Base-by-base conservation (phyloP, 129 eudicot genomes). In the Lactuca sativa region DNA sequence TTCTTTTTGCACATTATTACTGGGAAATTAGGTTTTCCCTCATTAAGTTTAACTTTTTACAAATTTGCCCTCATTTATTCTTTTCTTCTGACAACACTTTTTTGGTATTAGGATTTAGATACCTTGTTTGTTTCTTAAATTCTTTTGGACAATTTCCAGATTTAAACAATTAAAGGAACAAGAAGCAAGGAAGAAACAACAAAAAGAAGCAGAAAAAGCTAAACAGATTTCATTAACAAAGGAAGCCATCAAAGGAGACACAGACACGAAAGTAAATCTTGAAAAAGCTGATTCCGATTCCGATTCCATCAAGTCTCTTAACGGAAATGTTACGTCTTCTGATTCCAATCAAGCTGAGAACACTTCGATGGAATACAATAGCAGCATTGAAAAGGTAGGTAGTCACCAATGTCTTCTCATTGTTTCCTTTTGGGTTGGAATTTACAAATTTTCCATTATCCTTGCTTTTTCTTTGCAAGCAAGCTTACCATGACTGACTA, bases 81-180 rank as follows among this genome's bases (percentile, higher is more conserved):
- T 25, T 25, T 25, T 25, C 30, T 25, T 25, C 30, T 25, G 30
- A 25, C 30, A 25, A 25, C 30, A 25, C 2, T 25, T 25, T 25
- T 25, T 25, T 1, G 2, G 30, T 3, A 3, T 53, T 56, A 5
- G 64, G 38, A 21, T 55, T 38, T 9, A 54, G 66, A 32, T 21
- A 9, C 4, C 5, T 12, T 31, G 14, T 66, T 43, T 34, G 53
- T 16, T 60, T 70, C 34, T 73, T 74, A 38, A n/a, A 43, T 66
- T 75, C 30, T 59, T 16, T 60, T 37, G 11, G 9, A 17, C 30
- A 14, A 15, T 77, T 70, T 70, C 64, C 75, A 93, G 99, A 86
- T 95, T 95, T 84, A 95, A 79, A 80, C 88, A 83, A 69, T 71
- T 95, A 61, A 95, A 95, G 82, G 99, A 85, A 77, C 87, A 87